These are phyloP conservation scores for Lachnellula subtilissima DNA, from an alignment of 2,329 filamentous ascomycete species.

Conservation along the genomic window DNA sequence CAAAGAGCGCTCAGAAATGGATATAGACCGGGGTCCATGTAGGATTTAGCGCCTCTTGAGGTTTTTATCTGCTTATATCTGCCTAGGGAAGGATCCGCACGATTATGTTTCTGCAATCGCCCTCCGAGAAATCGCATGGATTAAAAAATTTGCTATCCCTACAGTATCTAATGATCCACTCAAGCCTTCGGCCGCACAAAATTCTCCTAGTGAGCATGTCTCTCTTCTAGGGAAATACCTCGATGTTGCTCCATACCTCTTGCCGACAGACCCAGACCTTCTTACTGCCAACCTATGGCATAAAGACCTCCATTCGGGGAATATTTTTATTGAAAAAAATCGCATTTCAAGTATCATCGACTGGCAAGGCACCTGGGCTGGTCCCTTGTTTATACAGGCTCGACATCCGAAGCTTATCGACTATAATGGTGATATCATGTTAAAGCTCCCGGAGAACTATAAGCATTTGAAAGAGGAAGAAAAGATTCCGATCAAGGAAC, in stretches of 20 bases:
- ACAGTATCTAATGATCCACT: constrained; percentile 22
- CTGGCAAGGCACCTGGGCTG: constrained; percentile 21
- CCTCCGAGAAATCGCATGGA: constrained; percentile 33
- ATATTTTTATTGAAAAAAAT: constrained; percentile 36
- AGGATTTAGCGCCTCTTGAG: constrained; percentile 13
- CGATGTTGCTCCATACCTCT: constrained; percentile 27
- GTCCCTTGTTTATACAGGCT: constrained; percentile 19
- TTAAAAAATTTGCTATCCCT: constrained; percentile 28
- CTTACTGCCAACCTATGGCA: constrained; percentile 35
- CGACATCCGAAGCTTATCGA: constrained; percentile 28
- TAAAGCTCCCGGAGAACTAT: constrained; percentile 26
- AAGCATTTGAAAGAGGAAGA: constrained; percentile 22
- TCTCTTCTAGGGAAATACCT: constrained; percentile 33
- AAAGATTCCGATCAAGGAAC: constrained; percentile 21
- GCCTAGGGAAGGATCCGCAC: constrained; percentile 31
- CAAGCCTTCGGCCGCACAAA: constrained; percentile 25
- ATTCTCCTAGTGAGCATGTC: constrained; percentile 30
- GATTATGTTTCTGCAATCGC: constrained; percentile 32
- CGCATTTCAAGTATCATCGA: constrained; percentile 38
- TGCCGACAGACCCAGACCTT: constrained; percentile 25
- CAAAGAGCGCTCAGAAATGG: constrained; percentile 31
- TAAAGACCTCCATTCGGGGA: constrained; percentile 35
- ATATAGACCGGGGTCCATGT: constrained; percentile 39
- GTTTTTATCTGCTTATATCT: constrained; percentile 1
- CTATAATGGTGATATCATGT: constrained; percentile 29